Evolutionary conservation across 2,329 filamentous ascomycete species (phyloP).

Genomic region (Mycosphaerelloides madeirae): DNA sequence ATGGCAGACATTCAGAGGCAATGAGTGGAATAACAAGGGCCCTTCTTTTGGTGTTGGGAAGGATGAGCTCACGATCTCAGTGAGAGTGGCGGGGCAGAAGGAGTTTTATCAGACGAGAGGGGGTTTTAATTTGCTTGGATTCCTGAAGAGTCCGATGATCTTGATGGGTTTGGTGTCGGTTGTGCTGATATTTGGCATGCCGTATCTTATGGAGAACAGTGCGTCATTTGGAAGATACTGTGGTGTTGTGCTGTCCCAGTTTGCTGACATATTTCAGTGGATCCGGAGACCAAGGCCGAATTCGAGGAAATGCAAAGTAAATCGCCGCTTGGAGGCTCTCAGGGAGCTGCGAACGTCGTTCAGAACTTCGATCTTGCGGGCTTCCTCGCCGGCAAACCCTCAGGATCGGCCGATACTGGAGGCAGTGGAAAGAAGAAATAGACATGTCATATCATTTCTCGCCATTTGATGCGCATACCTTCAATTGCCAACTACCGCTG

Average conservation of each 20-base stretch:
- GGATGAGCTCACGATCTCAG: constrained; percentile 52
- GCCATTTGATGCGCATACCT: too few species aligned
- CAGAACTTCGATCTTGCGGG: constrained; percentile 64
- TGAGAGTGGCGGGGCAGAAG: constrained; percentile 60
- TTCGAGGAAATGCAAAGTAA: constrained; percentile 86
- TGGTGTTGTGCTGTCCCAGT: background rate
- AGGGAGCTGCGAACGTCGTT: constrained; percentile 47
- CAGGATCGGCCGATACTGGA: constrained; percentile 17
- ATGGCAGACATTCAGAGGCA: constrained; percentile 83
- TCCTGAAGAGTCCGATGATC: constrained; percentile 96
- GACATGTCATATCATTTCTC: too few species aligned
- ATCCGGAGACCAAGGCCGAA: constrained; percentile 89
- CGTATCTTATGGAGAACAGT: constrained; percentile 95
- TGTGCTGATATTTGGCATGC: constrained; percentile 83
- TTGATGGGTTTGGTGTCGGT: constrained; percentile 81
- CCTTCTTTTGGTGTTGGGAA: constrained; percentile 49
- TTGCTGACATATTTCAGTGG: constrained; percentile 59
- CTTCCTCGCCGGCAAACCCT: constrained; percentile 61
- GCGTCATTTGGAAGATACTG: constrained; percentile 38
- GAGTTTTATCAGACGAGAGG: constrained; percentile 71
- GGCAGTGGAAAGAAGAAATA: constrained; percentile 20
- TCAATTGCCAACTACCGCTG: too few species aligned
- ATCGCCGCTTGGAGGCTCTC: constrained; percentile 51
- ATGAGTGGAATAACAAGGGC: constrained; percentile 85
- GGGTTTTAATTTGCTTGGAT: constrained; percentile 61